These are phyloP conservation scores for Schizophyllum commune DNA, from an alignment of 1,284 basidiomycete species.

Conservation along the genomic window DNA sequence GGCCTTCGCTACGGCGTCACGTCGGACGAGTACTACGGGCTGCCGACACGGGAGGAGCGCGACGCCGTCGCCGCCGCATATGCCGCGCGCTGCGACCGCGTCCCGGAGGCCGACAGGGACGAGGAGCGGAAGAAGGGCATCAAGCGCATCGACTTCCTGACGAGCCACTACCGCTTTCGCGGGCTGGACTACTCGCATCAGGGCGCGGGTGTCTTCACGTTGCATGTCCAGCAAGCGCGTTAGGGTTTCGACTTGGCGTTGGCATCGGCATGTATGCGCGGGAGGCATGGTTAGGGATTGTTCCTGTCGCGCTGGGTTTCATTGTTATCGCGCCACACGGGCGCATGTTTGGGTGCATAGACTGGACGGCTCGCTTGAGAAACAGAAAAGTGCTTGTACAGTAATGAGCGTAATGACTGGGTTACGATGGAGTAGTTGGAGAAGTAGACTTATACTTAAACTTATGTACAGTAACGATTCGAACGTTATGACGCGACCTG, in stretches of 20 bases:
- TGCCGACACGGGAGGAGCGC: conserved; percentile 6
- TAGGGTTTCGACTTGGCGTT: not conserved
- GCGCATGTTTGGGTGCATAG: not conserved
- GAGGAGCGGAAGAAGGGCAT: conserved; percentile 9
- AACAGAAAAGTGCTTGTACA: not conserved
- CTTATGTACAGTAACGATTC: not conserved
- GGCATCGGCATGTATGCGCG: not conserved
- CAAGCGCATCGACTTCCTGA: conserved; percentile 10
- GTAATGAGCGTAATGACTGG: not conserved
- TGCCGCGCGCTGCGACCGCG: conserved; percentile 18
- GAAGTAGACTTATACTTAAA: not conserved
- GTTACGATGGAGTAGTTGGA: not conserved
- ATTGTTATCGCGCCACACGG: not conserved
- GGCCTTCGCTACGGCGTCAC: conserved; percentile 22
- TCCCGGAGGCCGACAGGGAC: not conserved
- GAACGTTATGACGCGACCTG: not conserved
- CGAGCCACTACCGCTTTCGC: conserved; percentile 5
- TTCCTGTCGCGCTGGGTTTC: not conserved
- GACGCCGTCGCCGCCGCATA: conserved; percentile 22
- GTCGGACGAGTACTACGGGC: conserved; percentile 20
- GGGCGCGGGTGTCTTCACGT: not conserved
- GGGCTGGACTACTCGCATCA: conserved; percentile 3
- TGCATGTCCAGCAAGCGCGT: not conserved
- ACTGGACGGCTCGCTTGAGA: not conserved
- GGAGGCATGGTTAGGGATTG: no score